Evolutionary conservation across 768 basidiomycete species (phyloP), one percentile per base, ranked within the genome.

Genomic region (Rickenella mellea): DNA sequence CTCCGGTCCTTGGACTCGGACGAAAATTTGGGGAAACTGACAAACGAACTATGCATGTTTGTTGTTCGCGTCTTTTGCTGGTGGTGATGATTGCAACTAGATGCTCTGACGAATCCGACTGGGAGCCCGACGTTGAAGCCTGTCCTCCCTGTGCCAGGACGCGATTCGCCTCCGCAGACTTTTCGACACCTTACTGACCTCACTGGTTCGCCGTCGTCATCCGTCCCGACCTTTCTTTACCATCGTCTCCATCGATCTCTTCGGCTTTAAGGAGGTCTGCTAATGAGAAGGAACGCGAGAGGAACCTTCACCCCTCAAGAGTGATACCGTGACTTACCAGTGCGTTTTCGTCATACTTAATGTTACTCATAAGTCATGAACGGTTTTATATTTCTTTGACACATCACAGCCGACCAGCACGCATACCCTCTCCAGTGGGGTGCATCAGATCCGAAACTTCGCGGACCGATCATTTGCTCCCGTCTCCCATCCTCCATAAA

Each of bases 391-490:
- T 22, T 33, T 33, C 26, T 19, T 22, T 30, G 25, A 20, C 35
- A 32, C 45, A 15, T 15, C 10, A 27, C 47, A 74, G 69, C 90
- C 2, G 86, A 85, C 54, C 91, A 96, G 55, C 80, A 87, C 55
- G 92, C 94, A 0, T 72, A 76, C 55, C 76, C 80, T 0, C 69
- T 98, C 15, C 62, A 67, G 20, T 97, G 94, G 94, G 92, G 90
- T 20, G 85, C 82, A 0, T 21, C 68, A 2, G 69, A 76, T 33
- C 69, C 86, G 17, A 47, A 55, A 6, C 63, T 69, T 6, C 86
- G 92, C 17, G 94, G 94, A 0, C 90, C 93, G 2, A 71, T 97
- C 47, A 75, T 98, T 44, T 89, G 86, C 57, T 91, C 86, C 1
- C 83, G 93, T 20, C 80, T 92, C 17, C 75, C 83, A 0, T 72